Conservation (phyloP, 768 basidiomycete species). For the Tulasnella sp. region DNA sequence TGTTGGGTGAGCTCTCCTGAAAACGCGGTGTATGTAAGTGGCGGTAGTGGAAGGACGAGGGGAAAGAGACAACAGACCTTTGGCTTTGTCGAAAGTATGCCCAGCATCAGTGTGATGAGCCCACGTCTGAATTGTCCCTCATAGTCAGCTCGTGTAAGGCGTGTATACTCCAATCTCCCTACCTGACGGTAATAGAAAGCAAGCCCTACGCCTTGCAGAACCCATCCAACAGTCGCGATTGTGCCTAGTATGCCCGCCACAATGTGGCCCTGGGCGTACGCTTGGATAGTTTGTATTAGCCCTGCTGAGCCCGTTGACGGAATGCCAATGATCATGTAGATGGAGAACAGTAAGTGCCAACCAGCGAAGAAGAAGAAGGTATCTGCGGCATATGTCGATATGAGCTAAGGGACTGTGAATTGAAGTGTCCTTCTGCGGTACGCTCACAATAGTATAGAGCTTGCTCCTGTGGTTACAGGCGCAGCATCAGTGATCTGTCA, state of each 20-base stretch:
- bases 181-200: slow-evolving; percentile 73
- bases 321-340: slow-evolving; percentile 94
- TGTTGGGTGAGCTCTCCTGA: slow-evolving; percentile 77
- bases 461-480: slow-evolving; percentile 55
- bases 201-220: slow-evolving; percentile 70
- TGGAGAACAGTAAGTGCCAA: slow-evolving; percentile 84
- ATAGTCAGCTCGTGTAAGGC: not conserved
- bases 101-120: slow-evolving; percentile 69
- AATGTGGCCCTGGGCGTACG: slow-evolving; percentile 59
- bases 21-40: slow-evolving; percentile 10
- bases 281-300: slow-evolving; percentile 81
- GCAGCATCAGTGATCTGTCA: not conserved
- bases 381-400: slow-evolving; percentile 39
- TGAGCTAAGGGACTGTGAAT: not conserved
- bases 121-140: slow-evolving; percentile 65
- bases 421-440: not conserved
- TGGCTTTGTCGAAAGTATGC: slow-evolving; percentile 59
- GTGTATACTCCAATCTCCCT: not conserved
- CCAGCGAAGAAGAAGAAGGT: slow-evolving; percentile 94
- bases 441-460: slow-evolving; percentile 80
- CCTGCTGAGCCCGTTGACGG: slow-evolving; percentile 89
- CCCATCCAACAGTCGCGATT: slow-evolving; percentile 80
- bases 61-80: slow-evolving; percentile 35
- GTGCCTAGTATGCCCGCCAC: slow-evolving; percentile 72
- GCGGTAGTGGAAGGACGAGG: slow-evolving; percentile 17